Evolutionary conservation across 2,329 filamentous ascomycete genomes (phyloP), one percentile per base, ranked within the genome.

Genomic region (Colletotrichum acutatum): DNA sequence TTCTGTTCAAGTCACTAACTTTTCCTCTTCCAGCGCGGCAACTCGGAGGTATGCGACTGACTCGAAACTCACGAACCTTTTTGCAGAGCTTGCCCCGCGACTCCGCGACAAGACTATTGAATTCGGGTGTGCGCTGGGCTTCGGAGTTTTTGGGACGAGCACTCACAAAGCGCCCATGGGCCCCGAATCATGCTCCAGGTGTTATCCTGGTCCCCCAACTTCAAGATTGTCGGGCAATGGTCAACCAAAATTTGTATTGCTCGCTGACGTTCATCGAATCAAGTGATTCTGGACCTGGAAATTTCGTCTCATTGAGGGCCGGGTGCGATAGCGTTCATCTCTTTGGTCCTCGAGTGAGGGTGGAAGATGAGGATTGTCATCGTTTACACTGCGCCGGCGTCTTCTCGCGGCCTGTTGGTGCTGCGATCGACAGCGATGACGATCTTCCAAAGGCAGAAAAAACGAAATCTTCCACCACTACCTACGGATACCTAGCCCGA

Each of bases 181-280:
- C 26, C 59, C 60, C 66, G 70, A 70, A 59, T 72, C 70, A 69
- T 64, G 66, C 28, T 8, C 19, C 37, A 54, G 49, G 49, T 19
- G 14, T 54, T 22, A 16, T 30, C 26, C 59, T 37, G 66, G 46
- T 26, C 19, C 54, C 14, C 64, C 14, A 26, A 26, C 64, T 49
- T 66, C 34, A 11, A 14, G 26, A 49, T 42, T 42, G 54, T n/a
- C 34, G 46, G n/a, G 11, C 19, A 42, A 12, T 19, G 53, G 19
- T 49, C 19, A 7, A 14, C 30, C 19, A 26, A 59, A 24, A 24
- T n/a, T 42, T 58, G 32, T 11, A 3, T 30, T 26, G 22, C 53
- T 32, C 26, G 22, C 19, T 26, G 5, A 58, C 14, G 34, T 24
- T 30, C 28, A 19, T 46, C 34, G 57, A 66, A 66, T 70, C 64